Evolutionary conservation across 1,284 basidiomycete genomes (phyloP).

Genomic region (Papiliotrema flavescens): DNA sequence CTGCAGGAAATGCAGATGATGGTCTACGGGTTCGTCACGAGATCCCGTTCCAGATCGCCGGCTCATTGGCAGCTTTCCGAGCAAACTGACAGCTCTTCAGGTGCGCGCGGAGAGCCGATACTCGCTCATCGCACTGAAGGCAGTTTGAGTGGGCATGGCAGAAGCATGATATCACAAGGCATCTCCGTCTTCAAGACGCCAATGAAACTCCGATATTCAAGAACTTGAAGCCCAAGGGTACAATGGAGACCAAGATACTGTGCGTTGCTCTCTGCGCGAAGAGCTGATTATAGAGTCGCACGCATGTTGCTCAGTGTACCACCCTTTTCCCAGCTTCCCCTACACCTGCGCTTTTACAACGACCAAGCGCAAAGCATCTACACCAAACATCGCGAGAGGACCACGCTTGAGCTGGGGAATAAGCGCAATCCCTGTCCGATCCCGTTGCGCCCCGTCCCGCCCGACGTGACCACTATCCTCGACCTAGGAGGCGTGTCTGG

Average conservation of each 20-base stretch:
- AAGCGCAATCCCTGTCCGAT: not conserved
- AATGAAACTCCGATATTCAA: slow-evolving; percentile 28
- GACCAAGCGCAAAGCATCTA: slow-evolving; percentile 49
- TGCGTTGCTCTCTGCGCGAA: slow-evolving; percentile 10
- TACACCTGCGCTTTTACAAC: slow-evolving; percentile 64
- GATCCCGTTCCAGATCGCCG: not conserved
- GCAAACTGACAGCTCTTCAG: slow-evolving; percentile 69
- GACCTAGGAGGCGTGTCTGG: slow-evolving; percentile 74
- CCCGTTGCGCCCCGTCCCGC: slow-evolving; percentile 51
- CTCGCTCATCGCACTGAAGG: not conserved
- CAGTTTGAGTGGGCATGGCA: slow-evolving; percentile 95
- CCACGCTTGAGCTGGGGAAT: no score
- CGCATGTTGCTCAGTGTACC: slow-evolving; percentile 33
- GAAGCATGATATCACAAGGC: slow-evolving; percentile 56
- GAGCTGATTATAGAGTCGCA: slow-evolving; percentile 28
- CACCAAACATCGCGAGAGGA: not conserved
- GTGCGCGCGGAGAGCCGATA: slow-evolving; percentile 23
- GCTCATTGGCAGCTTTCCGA: slow-evolving; percentile 61
- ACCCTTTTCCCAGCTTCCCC: slow-evolving; percentile 33
- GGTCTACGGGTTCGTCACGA: slow-evolving; percentile 58
- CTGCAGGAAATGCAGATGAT: slow-evolving; percentile 70
- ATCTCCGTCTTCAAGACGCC: slow-evolving; percentile 32
- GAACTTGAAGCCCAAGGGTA: slow-evolving; percentile 35
- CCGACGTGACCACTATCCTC: slow-evolving; percentile 54
- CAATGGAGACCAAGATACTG: slow-evolving; percentile 38